Base-by-base conservation (phyloP, 176 grass and related monocot species). In the Cenchrus fungigraminus region DNA sequence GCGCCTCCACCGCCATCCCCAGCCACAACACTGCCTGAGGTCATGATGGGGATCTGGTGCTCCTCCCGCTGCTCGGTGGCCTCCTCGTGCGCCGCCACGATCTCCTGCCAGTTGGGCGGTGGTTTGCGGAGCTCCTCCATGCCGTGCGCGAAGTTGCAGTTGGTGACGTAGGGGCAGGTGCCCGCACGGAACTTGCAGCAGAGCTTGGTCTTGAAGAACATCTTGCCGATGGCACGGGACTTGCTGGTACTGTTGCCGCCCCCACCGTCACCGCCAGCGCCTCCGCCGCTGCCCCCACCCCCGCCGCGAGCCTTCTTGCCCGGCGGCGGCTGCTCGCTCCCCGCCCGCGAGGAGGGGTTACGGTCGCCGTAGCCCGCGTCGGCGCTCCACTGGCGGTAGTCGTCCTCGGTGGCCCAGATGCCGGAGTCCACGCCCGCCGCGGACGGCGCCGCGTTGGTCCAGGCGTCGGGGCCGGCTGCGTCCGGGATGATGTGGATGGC, bases 181-280 rank as follows among this genome's bases (percentile, higher is more conserved):
- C 97, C 97, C 0, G 91, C 90, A 1, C 93, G 90, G 78, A 96
- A 96, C 78, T 99, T 94, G 86, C 97, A 96, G 90, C 97, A 99
- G 37, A 99, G 97, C 80, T 99, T 99, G 44, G 97, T 99, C 83
- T 99, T 99, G 88, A 99, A 99, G 91, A 99, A 99, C 97, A 99
- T 99, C 86, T 99, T 99, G 31, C 97, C 93, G 19, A 99, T 92
- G 3, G 89, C 91, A 11, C 94, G 86, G 12, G 93, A 99, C 85
- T 92, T 97, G 86, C 89, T 94, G 5, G 81, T 83, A 51, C 68
- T 81, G 59, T 80, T 77, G 46, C 68, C 70, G 12, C 71, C 74
- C 6, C 66, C 76, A 13, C 19, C 12, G 12, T 16, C 78, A 2
- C 17, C 31, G 71, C 65, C 57, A 29, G 56, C 52, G 5, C 14